Evolutionary conservation across 495 filamentous ascomycete genomes (phyloP).

Genomic region (Aspergillus funiculosus): DNA sequence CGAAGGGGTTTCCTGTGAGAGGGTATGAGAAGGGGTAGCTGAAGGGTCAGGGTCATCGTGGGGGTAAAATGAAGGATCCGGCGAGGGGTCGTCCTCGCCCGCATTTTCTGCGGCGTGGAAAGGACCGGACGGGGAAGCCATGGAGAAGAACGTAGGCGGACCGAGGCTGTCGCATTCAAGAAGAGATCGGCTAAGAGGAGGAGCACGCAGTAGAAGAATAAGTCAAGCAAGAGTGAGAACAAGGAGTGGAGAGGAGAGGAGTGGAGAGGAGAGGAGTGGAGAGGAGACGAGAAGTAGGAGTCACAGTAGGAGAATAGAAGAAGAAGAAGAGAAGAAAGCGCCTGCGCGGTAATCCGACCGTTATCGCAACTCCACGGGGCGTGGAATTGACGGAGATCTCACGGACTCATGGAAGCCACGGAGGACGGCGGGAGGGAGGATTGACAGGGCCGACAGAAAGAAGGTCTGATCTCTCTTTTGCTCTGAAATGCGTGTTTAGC

Average conservation of each 20-base stretch:
- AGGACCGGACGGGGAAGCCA: constrained; percentile 18
- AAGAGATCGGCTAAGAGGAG: constrained; percentile 2
- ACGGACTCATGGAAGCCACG: constrained; percentile 20
- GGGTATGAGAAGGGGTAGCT: constrained; percentile 18
- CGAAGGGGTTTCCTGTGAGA: constrained; percentile 15
- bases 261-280: neutral
- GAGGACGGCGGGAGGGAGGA: neutral
- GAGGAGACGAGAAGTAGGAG: neutral
- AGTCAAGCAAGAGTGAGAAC: neutral
- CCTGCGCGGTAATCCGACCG: constrained; percentile 19
- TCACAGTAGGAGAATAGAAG: neutral
- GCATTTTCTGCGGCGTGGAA: constrained; percentile 22
- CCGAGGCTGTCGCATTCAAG: constrained; percentile 18
- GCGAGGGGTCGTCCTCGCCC: constrained; percentile 34
- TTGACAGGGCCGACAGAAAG: neutral
- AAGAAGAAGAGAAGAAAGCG: constrained; percentile 11
- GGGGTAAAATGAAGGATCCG: constrained; percentile 20
- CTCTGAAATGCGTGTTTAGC: constrained; percentile 1
- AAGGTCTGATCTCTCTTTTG: neutral
- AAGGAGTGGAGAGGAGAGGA: neutral
- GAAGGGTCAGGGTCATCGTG: constrained; percentile 29
- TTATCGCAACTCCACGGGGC: constrained; percentile 23
- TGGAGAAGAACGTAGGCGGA: constrained; percentile 12
- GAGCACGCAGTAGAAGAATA: neutral
- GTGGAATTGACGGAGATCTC: constrained; percentile 20